These are phyloP conservation scores for Morella rubra DNA, from an alignment of 306 rosid genomes.

Conservation along the genomic window DNA sequence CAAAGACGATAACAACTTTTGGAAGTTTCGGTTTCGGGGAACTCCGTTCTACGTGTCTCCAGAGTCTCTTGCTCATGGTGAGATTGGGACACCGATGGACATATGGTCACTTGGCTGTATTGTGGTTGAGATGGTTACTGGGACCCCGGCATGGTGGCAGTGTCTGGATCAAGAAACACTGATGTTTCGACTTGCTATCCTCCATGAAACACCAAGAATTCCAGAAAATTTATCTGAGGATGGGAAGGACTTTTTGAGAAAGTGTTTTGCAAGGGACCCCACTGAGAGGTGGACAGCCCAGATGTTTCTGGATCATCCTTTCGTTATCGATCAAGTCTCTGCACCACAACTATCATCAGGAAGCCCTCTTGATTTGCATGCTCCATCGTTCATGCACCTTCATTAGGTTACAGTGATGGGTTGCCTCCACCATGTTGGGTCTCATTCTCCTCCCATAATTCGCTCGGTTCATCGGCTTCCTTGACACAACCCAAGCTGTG, in stretches of 20 bases:
- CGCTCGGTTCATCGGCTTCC: too few relatives aligned
- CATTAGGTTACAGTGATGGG: too few relatives aligned
- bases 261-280: slow-evolving; percentile 11
- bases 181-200: not conserved
- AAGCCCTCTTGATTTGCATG: too few relatives aligned
- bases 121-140: slow-evolving; percentile 10
- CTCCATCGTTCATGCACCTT: too few relatives aligned
- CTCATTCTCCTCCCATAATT: too few relatives aligned
- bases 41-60: slow-evolving; percentile 17
- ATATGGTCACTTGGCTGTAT: slow-evolving; percentile 13
- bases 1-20: not conserved
- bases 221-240: too few relatives aligned
- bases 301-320: slow-evolving; percentile 18
- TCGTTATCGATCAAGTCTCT: not conserved
- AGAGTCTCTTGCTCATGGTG: not conserved
- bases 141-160: not conserved
- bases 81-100: not conserved
- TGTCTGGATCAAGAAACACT: too few relatives aligned
- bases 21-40: not conserved
- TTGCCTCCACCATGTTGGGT: too few relatives aligned
- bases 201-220: not conserved
- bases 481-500: too few relatives aligned
- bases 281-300: not conserved
- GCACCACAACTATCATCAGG: too few relatives aligned
- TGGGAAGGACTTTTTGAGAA: slow-evolving; percentile 10